A percentile compares a stretch with the other conserved stretches of the same genome.
These are phyloP conservation scores for Xylaria sp. DNA, from an alignment of 2,329 filamentous ascomycete genomes.

Conservation along the genomic window DNA sequence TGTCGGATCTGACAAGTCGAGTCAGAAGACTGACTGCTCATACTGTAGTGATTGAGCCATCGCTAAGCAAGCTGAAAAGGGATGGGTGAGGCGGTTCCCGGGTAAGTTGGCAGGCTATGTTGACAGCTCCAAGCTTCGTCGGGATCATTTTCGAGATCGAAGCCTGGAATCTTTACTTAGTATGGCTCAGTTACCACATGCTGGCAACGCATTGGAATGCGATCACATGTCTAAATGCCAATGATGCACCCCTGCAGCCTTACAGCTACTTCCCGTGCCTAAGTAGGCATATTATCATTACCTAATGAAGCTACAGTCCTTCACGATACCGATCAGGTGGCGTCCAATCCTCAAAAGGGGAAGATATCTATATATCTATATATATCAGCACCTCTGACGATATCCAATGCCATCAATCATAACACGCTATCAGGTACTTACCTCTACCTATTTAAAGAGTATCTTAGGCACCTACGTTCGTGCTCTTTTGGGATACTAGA, in stretches of 20 bases:
- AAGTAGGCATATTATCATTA: conserved; percentile 20
- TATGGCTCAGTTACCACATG: conserved; percentile 32
- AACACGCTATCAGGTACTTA: background rate
- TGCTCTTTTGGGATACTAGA: background rate
- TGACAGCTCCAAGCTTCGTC: background rate
- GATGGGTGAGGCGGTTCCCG: conserved; percentile 3
- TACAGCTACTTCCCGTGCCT: conserved; percentile 31
- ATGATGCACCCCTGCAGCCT: conserved; percentile 42
- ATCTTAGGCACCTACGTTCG: background rate
- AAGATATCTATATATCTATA: too few species aligned
- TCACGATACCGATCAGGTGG: conserved; percentile 28
- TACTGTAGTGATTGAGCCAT: background rate
- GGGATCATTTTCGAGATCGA: background rate
- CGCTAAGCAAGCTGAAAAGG: background rate
- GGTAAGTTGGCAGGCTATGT: conserved; percentile 1
- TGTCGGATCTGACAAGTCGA: conserved; percentile 20
- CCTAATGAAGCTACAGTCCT: conserved; percentile 34
- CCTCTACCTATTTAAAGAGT: background rate
- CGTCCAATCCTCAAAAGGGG: background rate
- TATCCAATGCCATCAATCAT: background rate
- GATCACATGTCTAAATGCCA: conserved; percentile 38
- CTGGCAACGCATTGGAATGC: conserved; percentile 32
- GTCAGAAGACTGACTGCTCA: background rate
- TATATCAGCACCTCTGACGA: background rate
- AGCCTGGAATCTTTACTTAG: conserved; percentile 12